Percentiles rank a stretch among this genome's conserved stretches.
These are phyloP conservation scores for Populus hybrid DNA, from an alignment of 441 rosid genomes.

Conservation along the genomic window DNA sequence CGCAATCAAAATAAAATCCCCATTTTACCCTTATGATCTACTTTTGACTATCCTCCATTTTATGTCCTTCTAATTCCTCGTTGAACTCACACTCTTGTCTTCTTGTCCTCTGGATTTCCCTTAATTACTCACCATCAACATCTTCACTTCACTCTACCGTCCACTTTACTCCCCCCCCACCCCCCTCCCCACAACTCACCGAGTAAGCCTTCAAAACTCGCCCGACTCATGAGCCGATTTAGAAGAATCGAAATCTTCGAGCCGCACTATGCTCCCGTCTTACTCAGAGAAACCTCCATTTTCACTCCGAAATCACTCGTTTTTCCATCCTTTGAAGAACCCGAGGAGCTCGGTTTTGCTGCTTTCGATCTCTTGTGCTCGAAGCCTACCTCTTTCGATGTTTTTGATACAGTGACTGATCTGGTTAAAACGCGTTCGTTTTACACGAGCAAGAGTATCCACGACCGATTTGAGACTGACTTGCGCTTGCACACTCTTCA, in stretches of 20 bases:
- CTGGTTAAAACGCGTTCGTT: slow-evolving; percentile 48
- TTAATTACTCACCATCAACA: slow-evolving; percentile 10
- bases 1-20: slow-evolving; percentile 23
- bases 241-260: slow-evolving; percentile 58
- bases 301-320: slow-evolving; percentile 32
- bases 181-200: too few relatives aligned
- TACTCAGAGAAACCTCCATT: slow-evolving; percentile 43
- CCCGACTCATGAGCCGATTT: slow-evolving; percentile 56
- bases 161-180: not conserved
- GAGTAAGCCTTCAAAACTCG: not conserved
- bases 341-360: slow-evolving; percentile 28
- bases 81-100: slow-evolving; percentile 38
- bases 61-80: slow-evolving; percentile 25
- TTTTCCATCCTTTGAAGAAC: slow-evolving; percentile 49
- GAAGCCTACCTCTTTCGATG: slow-evolving; percentile 40
- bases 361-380: slow-evolving; percentile 41
- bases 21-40: slow-evolving; percentile 31
- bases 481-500: slow-evolving; percentile 47
- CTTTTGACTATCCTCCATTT: slow-evolving; percentile 24
- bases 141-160: not conserved
- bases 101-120: slow-evolving; percentile 11
- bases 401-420: slow-evolving; percentile 55
- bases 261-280: slow-evolving; percentile 39
- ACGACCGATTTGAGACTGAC: slow-evolving; percentile 36
- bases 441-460: slow-evolving; percentile 50